Evolutionary conservation across 257 asterid species (phyloP).

Genomic region (Osmanthus fragrans): DNA sequence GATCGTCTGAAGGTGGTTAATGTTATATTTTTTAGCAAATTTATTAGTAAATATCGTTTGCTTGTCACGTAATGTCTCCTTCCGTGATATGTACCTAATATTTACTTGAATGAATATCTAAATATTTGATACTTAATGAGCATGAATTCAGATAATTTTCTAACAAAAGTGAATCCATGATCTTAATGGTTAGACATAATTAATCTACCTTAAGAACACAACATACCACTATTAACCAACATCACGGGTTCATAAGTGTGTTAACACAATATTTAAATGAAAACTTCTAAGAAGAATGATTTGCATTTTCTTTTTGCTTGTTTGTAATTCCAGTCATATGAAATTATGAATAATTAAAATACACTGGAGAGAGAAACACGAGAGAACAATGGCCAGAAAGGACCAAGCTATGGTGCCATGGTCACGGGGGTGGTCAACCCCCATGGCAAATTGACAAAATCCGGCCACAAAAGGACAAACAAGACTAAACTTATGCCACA

Average conservation of each 20-base stretch:
- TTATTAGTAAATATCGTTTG: too few species aligned
- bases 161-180: neutral
- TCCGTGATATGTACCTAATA: too few species aligned
- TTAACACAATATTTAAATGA: neutral
- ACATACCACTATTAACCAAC: neutral
- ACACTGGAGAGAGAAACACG: slow-evolving; percentile 25
- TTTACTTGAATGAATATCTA: too few species aligned
- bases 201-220: neutral
- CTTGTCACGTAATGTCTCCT: too few species aligned
- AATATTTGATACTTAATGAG: too few species aligned
- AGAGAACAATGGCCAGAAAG: slow-evolving; percentile 46
- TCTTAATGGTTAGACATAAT: neutral
- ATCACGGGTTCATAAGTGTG: neutral
- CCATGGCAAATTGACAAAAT: too few species aligned
- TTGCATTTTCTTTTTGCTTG: slow-evolving; percentile 35
- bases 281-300: slow-evolving; percentile 43
- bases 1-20: neutral
- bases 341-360: slow-evolving; percentile 37
- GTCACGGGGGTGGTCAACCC: too few species aligned
- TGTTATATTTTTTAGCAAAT: neutral
- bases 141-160: too few species aligned
- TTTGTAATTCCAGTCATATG: slow-evolving; percentile 27
- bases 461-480: slow-evolving; percentile 29
- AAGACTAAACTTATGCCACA: neutral
- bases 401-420: too few species aligned